Percentiles rank a stretch among this genome's conserved stretches.
These are phyloP conservation scores for Brettanomyces naardenensis DNA, from an alignment of 805 yeast genomes.

Conservation along the genomic window DNA sequence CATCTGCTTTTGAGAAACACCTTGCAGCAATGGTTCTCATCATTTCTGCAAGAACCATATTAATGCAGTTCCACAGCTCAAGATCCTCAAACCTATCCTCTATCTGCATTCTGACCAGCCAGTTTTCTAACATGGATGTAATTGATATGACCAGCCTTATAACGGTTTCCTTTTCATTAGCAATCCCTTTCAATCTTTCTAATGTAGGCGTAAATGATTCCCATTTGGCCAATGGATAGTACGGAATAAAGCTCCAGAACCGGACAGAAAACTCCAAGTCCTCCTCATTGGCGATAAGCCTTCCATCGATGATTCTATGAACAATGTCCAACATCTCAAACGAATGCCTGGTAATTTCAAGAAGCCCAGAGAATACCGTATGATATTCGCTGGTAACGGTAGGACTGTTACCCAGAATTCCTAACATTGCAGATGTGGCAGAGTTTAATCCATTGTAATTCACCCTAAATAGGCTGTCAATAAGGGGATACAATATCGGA, in stretches of 20 bases:
- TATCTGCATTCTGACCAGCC: conserved; percentile 2
- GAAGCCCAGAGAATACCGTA: neutral
- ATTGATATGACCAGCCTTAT: too few species aligned
- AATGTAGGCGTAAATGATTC: conserved; percentile 8
- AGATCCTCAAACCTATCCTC: conserved; percentile 2
- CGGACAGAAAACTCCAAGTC: too few species aligned
- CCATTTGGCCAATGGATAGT: conserved; percentile 9
- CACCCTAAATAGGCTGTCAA: neutral
- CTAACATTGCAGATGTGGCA: conserved; percentile 5
- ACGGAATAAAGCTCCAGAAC: conserved; percentile 13
- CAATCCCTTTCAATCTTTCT: neutral
- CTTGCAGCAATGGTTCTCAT: neutral
- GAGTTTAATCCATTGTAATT: neutral
- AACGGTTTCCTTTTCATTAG: too few species aligned
- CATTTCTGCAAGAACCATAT: conserved; percentile 8
- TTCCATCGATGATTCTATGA: too few species aligned
- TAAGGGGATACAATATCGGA: neutral
- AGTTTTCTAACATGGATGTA: conserved; percentile 3
- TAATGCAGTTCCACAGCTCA: conserved; percentile 12
- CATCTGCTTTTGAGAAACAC: neutral
- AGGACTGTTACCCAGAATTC: conserved; percentile 7
- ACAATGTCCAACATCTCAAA: neutral
- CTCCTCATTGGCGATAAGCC: too few species aligned
- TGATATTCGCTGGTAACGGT: conserved; percentile 8
- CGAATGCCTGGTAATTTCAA: neutral